A percentile compares a stretch with the other conserved stretches of the same genome.
These are phyloP conservation scores for Claviceps spartinae DNA, from an alignment of 2,329 filamentous ascomycete species.

Conservation along the genomic window DNA sequence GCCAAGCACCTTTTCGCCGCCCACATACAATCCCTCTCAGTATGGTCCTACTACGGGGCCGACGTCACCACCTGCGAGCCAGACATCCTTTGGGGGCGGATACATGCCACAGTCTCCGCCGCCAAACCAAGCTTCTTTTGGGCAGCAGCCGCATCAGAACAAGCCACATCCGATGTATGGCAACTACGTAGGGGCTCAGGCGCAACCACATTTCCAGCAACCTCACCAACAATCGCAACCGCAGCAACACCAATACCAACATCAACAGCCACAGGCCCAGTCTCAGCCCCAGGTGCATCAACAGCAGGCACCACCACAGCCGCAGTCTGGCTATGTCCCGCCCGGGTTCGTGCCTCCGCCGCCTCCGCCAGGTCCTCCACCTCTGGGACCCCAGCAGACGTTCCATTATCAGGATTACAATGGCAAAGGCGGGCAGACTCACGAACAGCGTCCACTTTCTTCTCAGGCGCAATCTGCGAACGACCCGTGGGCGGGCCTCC, in stretches of 20 bases:
- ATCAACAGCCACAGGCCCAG: background rate
- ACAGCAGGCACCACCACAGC: constrained; percentile 11
- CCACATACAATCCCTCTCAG: constrained; percentile 43
- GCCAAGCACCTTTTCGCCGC: constrained; percentile 32
- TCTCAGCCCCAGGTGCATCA: background rate
- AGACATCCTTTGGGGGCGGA: constrained; percentile 33
- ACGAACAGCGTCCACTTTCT: background rate
- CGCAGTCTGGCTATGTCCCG: constrained; percentile 31
- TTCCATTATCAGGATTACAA: constrained; percentile 34
- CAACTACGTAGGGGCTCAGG: constrained; percentile 23
- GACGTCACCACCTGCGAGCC: constrained; percentile 50
- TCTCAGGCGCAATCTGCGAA: constrained; percentile 25
- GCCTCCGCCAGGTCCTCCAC: constrained; percentile 48
- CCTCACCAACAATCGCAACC: background rate
- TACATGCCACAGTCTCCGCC: constrained; percentile 34
- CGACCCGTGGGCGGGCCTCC: constrained; percentile 40
- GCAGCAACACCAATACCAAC: background rate
- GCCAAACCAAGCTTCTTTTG: constrained; percentile 40
- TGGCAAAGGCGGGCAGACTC: constrained; percentile 17
- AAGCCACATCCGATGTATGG: constrained; percentile 27
- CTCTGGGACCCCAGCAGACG: constrained; percentile 48
- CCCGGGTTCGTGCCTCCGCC: constrained; percentile 49
- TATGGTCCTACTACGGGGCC: constrained; percentile 45
- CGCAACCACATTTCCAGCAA: background rate
- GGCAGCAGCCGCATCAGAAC: constrained; percentile 24